These are phyloP conservation scores for Botrytis paeoniae DNA, from an alignment of 2,329 filamentous ascomycete genomes.

Conservation along the genomic window DNA sequence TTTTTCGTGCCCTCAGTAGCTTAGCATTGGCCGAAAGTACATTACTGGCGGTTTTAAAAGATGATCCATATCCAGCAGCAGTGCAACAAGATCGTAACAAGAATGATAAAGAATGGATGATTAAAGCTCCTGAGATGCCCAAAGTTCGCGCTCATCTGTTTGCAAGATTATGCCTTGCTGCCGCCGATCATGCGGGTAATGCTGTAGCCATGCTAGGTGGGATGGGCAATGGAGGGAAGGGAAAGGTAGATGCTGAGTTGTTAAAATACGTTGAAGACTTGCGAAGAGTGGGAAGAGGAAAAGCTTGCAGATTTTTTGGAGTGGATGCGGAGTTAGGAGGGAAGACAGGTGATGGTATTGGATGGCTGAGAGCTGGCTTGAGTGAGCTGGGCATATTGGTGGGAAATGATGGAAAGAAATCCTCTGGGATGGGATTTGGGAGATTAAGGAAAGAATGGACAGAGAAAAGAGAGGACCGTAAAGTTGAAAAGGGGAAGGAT, in stretches of 20 bases:
- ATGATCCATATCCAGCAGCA: constrained; percentile 85
- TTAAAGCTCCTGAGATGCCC: constrained; percentile 80
- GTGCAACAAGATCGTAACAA: constrained; percentile 80
- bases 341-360: constrained; percentile 79
- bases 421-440: constrained; percentile 52
- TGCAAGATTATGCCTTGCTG: constrained; percentile 81
- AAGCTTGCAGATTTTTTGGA: constrained; percentile 85
- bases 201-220: constrained; percentile 54
- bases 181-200: constrained; percentile 80
- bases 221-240: constrained; percentile 39
- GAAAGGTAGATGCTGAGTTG: constrained; percentile 62
- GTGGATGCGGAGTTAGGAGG: constrained; percentile 83
- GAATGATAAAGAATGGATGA: constrained; percentile 94
- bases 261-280: constrained; percentile 74
- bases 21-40: constrained; percentile 85
- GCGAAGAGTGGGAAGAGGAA: constrained; percentile 70
- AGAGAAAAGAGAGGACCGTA: constrained; percentile 76
- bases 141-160: constrained; percentile 88
- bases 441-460: constrained; percentile 70
- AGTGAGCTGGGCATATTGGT: constrained; percentile 65
- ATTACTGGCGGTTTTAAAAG: constrained; percentile 83
- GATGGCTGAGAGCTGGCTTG: constrained; percentile 77
- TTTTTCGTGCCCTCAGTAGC: constrained; percentile 55
- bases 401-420: constrained; percentile 49
- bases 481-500: constrained; percentile 66